phyloP scores from a whole-genome alignment of 2,329 filamentous ascomycete species.

The Colletotrichum camelliae region DNA sequence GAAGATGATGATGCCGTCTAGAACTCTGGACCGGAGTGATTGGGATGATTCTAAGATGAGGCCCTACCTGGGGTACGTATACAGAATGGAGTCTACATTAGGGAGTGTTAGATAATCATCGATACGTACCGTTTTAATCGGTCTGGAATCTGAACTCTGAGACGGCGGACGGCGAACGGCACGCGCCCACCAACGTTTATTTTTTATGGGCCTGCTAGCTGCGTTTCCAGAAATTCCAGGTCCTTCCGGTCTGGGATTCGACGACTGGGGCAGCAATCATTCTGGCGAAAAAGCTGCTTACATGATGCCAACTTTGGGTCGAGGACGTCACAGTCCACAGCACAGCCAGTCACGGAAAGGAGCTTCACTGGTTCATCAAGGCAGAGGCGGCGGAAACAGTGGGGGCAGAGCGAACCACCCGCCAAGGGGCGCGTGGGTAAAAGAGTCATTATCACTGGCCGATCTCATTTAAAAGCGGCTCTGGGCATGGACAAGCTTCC shows the following conservation, averaged over 20 bases:
- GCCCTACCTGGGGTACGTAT: neutral
- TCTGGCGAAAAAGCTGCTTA: neutral
- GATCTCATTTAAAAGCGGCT: constrained; percentile 16
- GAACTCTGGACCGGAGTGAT: neutral
- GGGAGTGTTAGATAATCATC: neutral
- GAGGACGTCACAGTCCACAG: neutral
- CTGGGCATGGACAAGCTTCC: constrained; percentile 5
- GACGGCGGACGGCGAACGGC: neutral
- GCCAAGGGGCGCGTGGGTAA: constrained; percentile 1
- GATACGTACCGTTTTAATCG: neutral
- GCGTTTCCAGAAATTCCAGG: neutral
- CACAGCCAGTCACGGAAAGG: neutral
- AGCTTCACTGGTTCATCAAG: neutral
- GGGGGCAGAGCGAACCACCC: neutral
- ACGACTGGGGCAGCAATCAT: neutral
- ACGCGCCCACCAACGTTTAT: neutral
- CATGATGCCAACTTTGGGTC: neutral
- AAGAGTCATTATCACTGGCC: constrained; percentile 5
- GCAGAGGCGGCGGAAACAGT: neutral
- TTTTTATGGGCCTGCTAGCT: neutral
- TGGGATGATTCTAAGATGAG: neutral
- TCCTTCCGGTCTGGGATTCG: neutral
- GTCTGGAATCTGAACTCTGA: neutral
- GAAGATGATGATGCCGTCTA: neutral
- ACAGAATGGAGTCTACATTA: neutral